Evolutionary conservation across 1,284 basidiomycete species (phyloP).

Genomic region (Malassezia pachydermatis): DNA sequence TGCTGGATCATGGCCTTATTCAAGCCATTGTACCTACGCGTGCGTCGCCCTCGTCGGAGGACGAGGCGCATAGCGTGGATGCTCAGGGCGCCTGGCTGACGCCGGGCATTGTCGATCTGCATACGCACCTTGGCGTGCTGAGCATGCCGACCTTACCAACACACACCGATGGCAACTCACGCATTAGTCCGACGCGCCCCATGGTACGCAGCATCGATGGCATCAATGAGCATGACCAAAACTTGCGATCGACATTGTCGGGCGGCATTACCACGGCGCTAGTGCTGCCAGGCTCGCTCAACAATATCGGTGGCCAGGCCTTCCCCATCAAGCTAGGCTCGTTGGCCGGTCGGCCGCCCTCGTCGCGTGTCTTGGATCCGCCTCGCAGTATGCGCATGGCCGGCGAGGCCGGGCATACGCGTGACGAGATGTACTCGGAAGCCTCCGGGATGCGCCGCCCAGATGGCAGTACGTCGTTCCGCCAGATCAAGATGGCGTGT

Average conservation of each 20-base stretch:
- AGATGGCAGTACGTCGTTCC: constrained; percentile 29
- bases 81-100: constrained; percentile 36
- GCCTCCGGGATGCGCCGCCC: constrained; percentile 28
- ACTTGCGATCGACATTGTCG: constrained; percentile 55
- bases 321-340: constrained; percentile 61
- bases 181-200: constrained; percentile 51
- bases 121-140: constrained; percentile 62
- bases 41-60: neutral
- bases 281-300: constrained; percentile 57
- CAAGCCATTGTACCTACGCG: constrained; percentile 44
- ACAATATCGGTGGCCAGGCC: constrained; percentile 61
- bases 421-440: constrained; percentile 5
- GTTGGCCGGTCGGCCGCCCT: constrained; percentile 47
- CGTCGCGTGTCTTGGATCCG: constrained; percentile 33
- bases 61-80: constrained; percentile 19
- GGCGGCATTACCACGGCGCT: constrained; percentile 64
- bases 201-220: constrained; percentile 59
- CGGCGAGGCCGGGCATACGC: constrained; percentile 21
- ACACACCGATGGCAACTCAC: constrained; percentile 53
- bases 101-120: constrained; percentile 60
- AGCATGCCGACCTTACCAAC: constrained; percentile 46
- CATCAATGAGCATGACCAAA: constrained; percentile 58
- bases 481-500: constrained; percentile 48
- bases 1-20: constrained; percentile 52
- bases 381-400: constrained; percentile 27